These are phyloP conservation scores for Elaeis guineensis DNA, from an alignment of 176 grass and related monocot genomes.

Conservation along the genomic window DNA sequence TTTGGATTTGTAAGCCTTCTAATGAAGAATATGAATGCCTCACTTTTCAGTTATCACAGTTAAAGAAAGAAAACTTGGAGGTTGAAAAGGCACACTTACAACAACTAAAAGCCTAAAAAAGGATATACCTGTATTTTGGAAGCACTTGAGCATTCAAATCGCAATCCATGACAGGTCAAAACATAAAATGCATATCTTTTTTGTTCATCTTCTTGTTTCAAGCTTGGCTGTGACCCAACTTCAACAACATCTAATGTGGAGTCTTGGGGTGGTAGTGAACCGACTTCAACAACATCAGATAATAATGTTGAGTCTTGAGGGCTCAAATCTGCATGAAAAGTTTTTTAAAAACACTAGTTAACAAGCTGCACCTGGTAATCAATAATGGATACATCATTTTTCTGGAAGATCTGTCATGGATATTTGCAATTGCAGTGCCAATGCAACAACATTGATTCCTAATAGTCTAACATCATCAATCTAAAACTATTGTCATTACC, in stretches of 20 bases:
- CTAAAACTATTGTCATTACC: too few relatives aligned
- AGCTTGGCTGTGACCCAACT: conserved; percentile 45
- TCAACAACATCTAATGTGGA: conserved; percentile 64
- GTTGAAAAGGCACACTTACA: too few relatives aligned
- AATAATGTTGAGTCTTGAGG: conserved; percentile 72
- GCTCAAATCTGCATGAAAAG: conserved; percentile 53
- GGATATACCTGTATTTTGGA: conserved; percentile 57
- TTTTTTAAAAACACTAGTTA: neutral
- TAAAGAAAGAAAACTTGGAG: too few relatives aligned
- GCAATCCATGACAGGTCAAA: conserved; percentile 56
- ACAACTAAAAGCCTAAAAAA: too few relatives aligned
- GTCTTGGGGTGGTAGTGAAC: conserved; percentile 32
- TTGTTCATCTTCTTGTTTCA: conserved; percentile 54
- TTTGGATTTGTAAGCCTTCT: too few relatives aligned
- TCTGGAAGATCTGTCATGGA: too few relatives aligned
- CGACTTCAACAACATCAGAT: conserved; percentile 56
- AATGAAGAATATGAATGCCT: too few relatives aligned
- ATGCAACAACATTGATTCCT: too few relatives aligned
- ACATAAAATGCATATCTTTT: conserved; percentile 72
- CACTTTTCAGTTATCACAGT: too few relatives aligned
- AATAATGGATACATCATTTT: too few relatives aligned
- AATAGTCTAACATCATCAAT: too few relatives aligned
- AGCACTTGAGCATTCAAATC: conserved; percentile 70
- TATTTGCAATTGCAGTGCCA: too few relatives aligned
- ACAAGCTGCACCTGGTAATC: neutral